phyloP scores from a whole-genome alignment of 2,329 filamentous ascomycete species.

The Zopfia rhizophila region DNA sequence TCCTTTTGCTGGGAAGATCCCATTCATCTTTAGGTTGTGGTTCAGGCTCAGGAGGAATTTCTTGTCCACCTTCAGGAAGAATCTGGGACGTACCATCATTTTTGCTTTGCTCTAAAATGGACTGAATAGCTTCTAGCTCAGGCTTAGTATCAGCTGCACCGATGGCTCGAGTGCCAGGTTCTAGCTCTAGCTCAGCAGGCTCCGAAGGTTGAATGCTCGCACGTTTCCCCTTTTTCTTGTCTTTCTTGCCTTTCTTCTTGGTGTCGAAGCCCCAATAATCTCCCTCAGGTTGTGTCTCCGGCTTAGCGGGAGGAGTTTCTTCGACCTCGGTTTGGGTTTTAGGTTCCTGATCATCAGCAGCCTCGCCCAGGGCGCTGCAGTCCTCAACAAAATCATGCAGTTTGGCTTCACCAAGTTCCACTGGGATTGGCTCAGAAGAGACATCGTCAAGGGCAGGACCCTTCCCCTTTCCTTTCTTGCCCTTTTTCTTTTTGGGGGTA shows the following conservation, averaged over 20 bases:
- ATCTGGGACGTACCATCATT: no score
- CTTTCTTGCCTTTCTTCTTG: conserved; percentile 32
- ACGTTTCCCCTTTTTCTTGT: conserved; percentile 36
- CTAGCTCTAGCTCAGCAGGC: conserved; percentile 8
- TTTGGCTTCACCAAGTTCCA: not conserved
- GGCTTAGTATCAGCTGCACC: no score
- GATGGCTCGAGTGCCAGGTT: not conserved
- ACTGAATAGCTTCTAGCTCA: no score
- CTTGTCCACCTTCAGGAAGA: no score
- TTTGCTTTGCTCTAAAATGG: no score
- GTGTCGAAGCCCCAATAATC: no score
- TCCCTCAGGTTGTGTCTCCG: no score
- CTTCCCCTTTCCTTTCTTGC: conserved; percentile 28
- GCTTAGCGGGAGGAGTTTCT: not conserved
- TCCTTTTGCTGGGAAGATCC: conserved; percentile 26
- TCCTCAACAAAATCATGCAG: not conserved
- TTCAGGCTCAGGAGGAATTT: no score
- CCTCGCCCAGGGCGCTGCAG: no score
- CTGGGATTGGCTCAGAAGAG: no score
- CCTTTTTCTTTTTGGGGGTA: conserved; percentile 27
- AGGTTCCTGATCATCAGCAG: not conserved
- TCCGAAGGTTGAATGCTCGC: conserved; percentile 20
- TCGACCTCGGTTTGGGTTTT: conserved; percentile 5
- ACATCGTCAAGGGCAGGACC: not conserved
- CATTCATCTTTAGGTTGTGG: conserved; percentile 14